Evolutionary conservation across 2,329 filamentous ascomycete species (phyloP), one percentile per base, ranked within the genome.

Genomic region (Mycosphaerelloides madeirae): DNA sequence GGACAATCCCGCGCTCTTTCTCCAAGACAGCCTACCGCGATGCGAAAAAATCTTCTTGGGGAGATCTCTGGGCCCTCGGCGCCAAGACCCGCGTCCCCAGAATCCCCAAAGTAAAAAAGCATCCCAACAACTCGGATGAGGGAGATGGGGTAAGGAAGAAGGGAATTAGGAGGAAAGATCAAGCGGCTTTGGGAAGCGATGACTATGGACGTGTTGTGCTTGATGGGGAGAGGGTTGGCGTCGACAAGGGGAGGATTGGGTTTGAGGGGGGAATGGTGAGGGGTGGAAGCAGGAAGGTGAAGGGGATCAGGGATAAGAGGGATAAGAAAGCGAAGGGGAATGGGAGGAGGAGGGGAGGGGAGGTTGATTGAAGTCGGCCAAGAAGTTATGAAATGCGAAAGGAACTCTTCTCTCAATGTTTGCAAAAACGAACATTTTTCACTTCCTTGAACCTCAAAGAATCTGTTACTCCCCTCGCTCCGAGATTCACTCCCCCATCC

Each of bases 61-160:
- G 93, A 31, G 93, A 97, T 64, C 73, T 97, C 8, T 98, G 93
- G 93, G 89, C 91, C 1, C 74, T 97, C 0, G 93, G 93, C 0
- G 91, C 90, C 16, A 97, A 97, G 75, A 94, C 88, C 0, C 77
- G 88, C 11, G 77, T 85, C 3, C 61, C 67, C 2, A 73, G 86
- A 36, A 73, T 6, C 67, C 42, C 48, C 16, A 53, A 44, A 8
- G 51, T 53, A 11, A 49, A 51, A 19, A 33, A 43, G 31, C 36
- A 39, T 12, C 31, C 29, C 2, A 36, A 45, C 22, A 25, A 32
- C 15, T 16, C 13, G 6, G 29, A 44, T 8, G 15, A 22, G 32
- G 34, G 38, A 36, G 13, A 29, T n/a, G 38, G 35, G 12, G 25
- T 15, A 11, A 33, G 33, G 9, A 35, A 41, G 31, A 31, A 28